These are phyloP conservation scores for Chrysoporthe cubensis DNA, from an alignment of 2,329 filamentous ascomycete genomes.

Conservation along the genomic window DNA sequence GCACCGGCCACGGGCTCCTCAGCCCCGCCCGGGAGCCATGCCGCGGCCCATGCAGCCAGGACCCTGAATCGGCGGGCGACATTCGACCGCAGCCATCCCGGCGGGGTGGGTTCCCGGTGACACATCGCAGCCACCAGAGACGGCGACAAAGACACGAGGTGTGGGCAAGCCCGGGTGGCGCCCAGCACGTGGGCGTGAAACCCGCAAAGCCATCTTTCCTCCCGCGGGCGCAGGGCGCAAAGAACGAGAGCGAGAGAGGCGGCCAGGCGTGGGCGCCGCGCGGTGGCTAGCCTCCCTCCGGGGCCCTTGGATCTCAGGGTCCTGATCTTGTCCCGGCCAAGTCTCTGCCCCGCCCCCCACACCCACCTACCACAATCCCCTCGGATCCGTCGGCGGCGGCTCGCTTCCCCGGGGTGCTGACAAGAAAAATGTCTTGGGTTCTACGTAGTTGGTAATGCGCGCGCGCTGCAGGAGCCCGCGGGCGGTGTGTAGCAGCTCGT, in stretches of 20 bases:
- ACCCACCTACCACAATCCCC: background rate
- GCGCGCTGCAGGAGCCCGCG: background rate
- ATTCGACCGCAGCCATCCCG: constrained; percentile 1
- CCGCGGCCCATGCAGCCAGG: background rate
- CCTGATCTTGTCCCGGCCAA: background rate
- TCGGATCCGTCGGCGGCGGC: constrained; percentile 4
- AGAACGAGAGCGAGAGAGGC: too few species aligned
- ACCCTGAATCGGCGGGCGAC: constrained; percentile 2
- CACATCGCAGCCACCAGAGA: background rate
- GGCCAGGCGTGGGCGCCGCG: too few species aligned
- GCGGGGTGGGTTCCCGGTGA: background rate
- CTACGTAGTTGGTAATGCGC: background rate
- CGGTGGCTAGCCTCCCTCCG: too few species aligned
- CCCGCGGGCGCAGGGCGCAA: background rate
- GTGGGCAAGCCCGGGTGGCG: background rate
- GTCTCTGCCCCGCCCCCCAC: background rate
- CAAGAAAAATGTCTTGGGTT: background rate
- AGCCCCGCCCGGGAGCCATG: background rate
- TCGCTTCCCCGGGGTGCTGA: background rate
- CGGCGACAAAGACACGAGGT: background rate
- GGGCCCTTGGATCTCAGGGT: background rate
- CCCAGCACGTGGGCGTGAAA: background rate
- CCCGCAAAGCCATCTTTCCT: background rate
- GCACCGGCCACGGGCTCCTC: background rate
- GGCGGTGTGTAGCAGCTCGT: constrained; percentile 1